Evolutionary conservation across 1,139 yeast genomes (phyloP).

Genomic region (Geotrichum restrictum): DNA sequence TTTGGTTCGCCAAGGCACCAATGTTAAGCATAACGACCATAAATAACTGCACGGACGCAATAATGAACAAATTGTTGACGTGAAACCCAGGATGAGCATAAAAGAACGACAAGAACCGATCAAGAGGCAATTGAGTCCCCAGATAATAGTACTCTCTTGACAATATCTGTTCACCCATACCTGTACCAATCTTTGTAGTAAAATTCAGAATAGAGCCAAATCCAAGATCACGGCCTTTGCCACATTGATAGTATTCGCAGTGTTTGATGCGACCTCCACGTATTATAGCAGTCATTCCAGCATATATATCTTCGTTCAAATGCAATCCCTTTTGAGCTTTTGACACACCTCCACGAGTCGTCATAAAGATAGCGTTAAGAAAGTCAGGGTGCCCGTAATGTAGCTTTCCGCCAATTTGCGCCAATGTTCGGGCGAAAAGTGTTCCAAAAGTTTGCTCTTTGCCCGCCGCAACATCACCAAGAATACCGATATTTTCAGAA

Average conservation of each 20-base stretch:
- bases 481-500: constrained; percentile 97
- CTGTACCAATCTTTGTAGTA: constrained; percentile 99
- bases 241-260: constrained; percentile 98
- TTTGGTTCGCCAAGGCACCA: constrained; percentile 86
- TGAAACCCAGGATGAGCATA: constrained; percentile 99
- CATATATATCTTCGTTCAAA: constrained; percentile 97
- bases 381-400: constrained; percentile 99
- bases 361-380: constrained; percentile 89
- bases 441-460: constrained; percentile 99
- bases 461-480: constrained; percentile 99
- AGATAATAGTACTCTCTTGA: constrained; percentile 96
- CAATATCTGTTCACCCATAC: constrained; percentile 99
- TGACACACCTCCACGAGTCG: constrained; percentile 98
- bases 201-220: constrained; percentile 97
- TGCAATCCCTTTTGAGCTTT: constrained; percentile 98
- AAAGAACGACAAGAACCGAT: constrained; percentile 94
- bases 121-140: constrained; percentile 95
- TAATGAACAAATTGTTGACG: constrained; percentile 91
- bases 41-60: constrained; percentile 86
- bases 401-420: constrained; percentile 97
- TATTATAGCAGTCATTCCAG: constrained; percentile 96
- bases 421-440: constrained; percentile 91
- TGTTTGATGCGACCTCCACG: constrained; percentile 99
- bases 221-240: constrained; percentile 99
- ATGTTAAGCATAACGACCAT: constrained; percentile 88